Base-by-base conservation (phyloP, 768 basidiomycete genomes). In the Tulasnella sp. region DNA sequence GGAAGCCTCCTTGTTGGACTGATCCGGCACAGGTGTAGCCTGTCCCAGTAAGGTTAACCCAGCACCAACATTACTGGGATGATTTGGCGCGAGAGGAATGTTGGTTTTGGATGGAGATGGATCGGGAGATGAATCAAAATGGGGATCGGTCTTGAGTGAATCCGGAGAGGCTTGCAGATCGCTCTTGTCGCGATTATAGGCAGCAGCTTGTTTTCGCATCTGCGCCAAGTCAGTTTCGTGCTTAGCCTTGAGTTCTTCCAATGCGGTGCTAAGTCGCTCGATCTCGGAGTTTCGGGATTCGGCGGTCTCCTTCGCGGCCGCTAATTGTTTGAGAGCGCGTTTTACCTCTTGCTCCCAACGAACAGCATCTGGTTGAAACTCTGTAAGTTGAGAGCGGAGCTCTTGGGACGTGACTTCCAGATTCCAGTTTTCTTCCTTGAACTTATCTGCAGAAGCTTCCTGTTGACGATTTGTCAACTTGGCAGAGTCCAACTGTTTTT, bases 391-490 rank as follows among this genome's bases (percentile, higher is more conserved):
- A 1, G 75, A 68, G 33, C 81, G 81, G 20, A 91, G 72, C 53
- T 95, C 91, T 63, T 98, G 93, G 25, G 90, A 70, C 13, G 77
- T 76, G 43, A 96, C 90, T 69, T 98, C 93, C 52, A 96, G 79
- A 62, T 98, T 93, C 95, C 95, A 98, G 64, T 95, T 98, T 67
- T 92, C 90, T 67, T 98, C 93, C 67, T 90, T 90, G 77, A 80
- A 93, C 57, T 90, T 89, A 64, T 96, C 93, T 83, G 60, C 25
- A 43, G 50, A 47, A 43, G 81, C 77, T 66, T 95, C 87, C 60
- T 90, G 83, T 42, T 79, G 72, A 57, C 77, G 72, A n/a, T 92
- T 73, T 13, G 82, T 81, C 16, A 73, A 73, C 33, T 79, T 71
- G 47, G 92, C 72, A 37, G 70, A 73, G 59, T 95, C 90, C 10